Conservation (phyloP, 306 rosid species). For the Cicer arietinum region DNA sequence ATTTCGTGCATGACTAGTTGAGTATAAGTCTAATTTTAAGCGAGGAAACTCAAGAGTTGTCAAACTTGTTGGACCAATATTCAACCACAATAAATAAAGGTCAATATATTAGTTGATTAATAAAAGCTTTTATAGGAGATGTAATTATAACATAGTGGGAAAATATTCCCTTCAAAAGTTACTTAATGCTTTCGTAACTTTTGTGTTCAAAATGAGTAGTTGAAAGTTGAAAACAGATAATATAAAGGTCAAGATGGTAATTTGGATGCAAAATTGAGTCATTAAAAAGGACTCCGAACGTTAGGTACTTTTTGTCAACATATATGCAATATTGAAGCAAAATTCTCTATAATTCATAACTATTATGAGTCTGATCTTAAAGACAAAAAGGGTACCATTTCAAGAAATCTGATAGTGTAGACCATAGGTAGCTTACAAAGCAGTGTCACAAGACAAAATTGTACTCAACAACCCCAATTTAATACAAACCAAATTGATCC, state of each 20-base stretch:
- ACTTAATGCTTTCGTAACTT: background rate
- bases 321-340: background rate
- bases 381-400: slow-evolving; percentile 50
- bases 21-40: no score
- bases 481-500: slow-evolving; percentile 70
- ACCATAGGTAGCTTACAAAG: slow-evolving; percentile 73
- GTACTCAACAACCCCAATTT: slow-evolving; percentile 67
- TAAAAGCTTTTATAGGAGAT: background rate
- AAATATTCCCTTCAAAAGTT: background rate
- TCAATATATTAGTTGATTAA: background rate
- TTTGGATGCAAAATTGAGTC: background rate
- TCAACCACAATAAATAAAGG: background rate
- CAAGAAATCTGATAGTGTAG: slow-evolving; percentile 53
- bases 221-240: background rate
- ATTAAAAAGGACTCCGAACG: background rate
- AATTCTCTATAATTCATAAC: background rate
- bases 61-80: no score
- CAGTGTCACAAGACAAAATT: slow-evolving; percentile 59
- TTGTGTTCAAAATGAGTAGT: background rate
- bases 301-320: background rate
- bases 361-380: background rate
- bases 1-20: no score
- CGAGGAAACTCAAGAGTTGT: no score
- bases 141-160: background rate
- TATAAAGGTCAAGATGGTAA: background rate